phyloP scores from a whole-genome alignment of 208 protist species.

The Trichomonas gallinae region DNA sequence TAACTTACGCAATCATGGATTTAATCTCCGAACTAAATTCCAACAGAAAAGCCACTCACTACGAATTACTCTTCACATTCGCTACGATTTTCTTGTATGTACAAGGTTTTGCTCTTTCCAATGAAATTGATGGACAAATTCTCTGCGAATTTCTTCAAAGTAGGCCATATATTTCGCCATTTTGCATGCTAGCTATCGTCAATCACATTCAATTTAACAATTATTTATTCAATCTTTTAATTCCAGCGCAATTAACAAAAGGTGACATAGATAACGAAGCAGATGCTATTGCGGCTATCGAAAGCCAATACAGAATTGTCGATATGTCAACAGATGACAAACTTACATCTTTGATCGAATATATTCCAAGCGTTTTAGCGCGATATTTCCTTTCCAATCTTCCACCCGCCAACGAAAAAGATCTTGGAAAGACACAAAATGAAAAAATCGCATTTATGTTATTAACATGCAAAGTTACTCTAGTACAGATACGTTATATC shows the following conservation, averaged over 20 bases:
- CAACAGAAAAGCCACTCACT: neutral
- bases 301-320: neutral
- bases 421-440: neutral
- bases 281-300: neutral
- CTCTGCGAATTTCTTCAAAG: neutral
- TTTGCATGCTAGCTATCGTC: neutral
- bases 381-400: neutral
- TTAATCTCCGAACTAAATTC: neutral
- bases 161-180: neutral
- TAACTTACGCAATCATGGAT: neutral
- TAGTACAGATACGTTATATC: neutral
- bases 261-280: neutral
- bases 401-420: neutral
- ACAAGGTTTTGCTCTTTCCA: neutral
- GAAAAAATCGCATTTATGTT: neutral
- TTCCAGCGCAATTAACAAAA: neutral
- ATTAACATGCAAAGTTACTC: neutral
- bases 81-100: neutral
- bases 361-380: neutral
- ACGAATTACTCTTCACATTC: neutral
- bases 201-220: neutral
- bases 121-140: neutral
- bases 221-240: slow-evolving; percentile 18
- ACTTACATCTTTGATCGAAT: neutral
- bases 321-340: neutral